Base-by-base conservation (phyloP, 2,329 filamentous ascomycete species). In the Bipolaris victoriae region DNA sequence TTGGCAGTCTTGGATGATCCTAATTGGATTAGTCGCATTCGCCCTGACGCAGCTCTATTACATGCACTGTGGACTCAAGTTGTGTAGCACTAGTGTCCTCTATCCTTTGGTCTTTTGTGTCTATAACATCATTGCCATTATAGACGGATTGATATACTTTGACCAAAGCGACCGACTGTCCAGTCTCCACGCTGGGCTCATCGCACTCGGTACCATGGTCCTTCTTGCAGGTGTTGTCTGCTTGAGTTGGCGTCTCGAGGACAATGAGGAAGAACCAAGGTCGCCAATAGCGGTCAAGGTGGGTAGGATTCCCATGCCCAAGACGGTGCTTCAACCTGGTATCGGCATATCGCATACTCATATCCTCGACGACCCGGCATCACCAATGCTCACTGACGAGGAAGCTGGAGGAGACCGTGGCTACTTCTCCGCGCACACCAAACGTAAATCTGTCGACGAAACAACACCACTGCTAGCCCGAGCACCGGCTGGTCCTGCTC, bases 71-170 rank as follows among this genome's bases (percentile, higher is more conserved):
- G 95, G 95, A 51, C 84, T 99, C 61, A 97, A 97, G 78, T 84
- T 99, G 50, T 92, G 96, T 76, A 97, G 93, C 52, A 98, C 95
- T 20, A 97, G 92, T 69, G 90, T 98, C 60, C 83, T 99, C 65
- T 99, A 99, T 77, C 95, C 95, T 5, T 88, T 98, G 67, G 93
- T 98, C 37, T 99, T 99, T 78, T 99, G 95, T 83, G 87, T 98
- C 63, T 99, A 98, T 83, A 99, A 99, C 82, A 97, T 99, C 71
- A 93, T 98, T 71, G 95, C 95, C 64, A 99, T 99, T 66, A 82
- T 98, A 66, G 95, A 99, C 77, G 95, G 95, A 31, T 83, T 99
- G 66, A 97, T 99, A 69, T 99, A 98, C 78, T 99, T 98, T 79
- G 85, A 90, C 68, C 95, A 99, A 77, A 90, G 89, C 51, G 89